Conservation (phyloP, 352 stramenopile species). For the Thraustochytrium striatum region DNA sequence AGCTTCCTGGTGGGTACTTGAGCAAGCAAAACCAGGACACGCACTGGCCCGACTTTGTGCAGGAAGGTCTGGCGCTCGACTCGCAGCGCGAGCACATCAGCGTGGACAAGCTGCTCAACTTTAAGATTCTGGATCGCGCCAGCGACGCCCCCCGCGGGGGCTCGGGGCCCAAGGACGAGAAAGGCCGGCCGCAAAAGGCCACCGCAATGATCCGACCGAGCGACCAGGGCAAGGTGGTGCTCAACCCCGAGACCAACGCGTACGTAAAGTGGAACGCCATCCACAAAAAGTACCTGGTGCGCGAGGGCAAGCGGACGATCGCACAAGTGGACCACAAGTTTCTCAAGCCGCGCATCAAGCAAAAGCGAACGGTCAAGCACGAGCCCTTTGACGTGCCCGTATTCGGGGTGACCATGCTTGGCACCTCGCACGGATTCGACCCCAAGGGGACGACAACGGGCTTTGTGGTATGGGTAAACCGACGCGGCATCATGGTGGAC, state of each 20-base stretch:
- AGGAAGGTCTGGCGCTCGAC: constrained; percentile 72
- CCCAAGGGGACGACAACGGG: constrained; percentile 74
- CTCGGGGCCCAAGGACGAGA: not conserved
- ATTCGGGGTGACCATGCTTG: constrained; percentile 72
- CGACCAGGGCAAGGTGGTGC: constrained; percentile 18
- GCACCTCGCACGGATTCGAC: constrained; percentile 75
- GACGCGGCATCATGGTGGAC: constrained; percentile 75
- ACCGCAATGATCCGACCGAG: not conserved
- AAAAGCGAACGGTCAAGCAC: not conserved
- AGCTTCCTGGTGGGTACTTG: not conserved
- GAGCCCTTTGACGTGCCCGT: constrained; percentile 71
- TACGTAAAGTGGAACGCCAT: constrained; percentile 43
- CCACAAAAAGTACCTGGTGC: constrained; percentile 25
- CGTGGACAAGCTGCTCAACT: constrained; percentile 74
- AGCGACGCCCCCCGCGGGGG: not conserved
- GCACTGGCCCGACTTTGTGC: constrained; percentile 63
- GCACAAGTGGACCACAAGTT: constrained; percentile 37
- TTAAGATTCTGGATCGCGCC: constrained; percentile 46
- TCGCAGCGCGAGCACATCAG: constrained; percentile 72
- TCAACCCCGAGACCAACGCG: constrained; percentile 5
- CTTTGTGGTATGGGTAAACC: constrained; percentile 77
- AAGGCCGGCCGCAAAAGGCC: not conserved
- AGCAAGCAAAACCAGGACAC: constrained; percentile 27
- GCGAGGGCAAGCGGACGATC: constrained; percentile 41
- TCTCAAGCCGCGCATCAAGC: constrained; percentile 23